Base-by-base conservation (phyloP, 2,329 filamentous ascomycete species). In the Cordyceps javanica region DNA sequence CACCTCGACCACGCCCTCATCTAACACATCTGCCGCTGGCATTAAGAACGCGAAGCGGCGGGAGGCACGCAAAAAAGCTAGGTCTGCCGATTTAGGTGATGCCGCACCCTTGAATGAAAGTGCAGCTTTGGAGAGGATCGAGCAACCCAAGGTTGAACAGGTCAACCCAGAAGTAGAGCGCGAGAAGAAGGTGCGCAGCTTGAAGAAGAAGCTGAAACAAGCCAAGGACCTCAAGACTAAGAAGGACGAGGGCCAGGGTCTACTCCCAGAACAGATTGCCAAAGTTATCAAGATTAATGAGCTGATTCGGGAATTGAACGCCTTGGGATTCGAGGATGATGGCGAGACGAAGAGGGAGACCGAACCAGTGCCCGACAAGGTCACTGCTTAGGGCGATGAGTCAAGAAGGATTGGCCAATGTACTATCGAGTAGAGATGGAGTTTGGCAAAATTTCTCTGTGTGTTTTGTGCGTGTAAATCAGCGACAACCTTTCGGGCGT, bases 201-300 rank as follows among this genome's bases (percentile, higher is more conserved):
- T 97, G 45, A 89, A 88, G 70, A 99, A 99, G 80, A 99, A 97
- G 74, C 77, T 99, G 60, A 89, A 93, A 67, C 94, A 99, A 71
- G 93, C 94, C 4, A 88, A 86, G 64, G 94, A 97, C 2, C 79
- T 99, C 55, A 88, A 91, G 69, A 87, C 86, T 66, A 97, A 96
- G 80, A 96, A 96, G 72, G 90, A 96, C 25, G 86, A 85, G 57
- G 94, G 94, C 21, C 88, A 90, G 69, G 80, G 83, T 5, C 75
- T 99, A 60, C 78, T 97, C 26, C 93, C 92, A 0, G 94, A 99
- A 75, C 94, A 99, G 75, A 88, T 97, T 62, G 91, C 93, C 65
- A 99, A 99, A 76, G 90, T 99, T 57, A 95, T 96, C 71, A 96
- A 94, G 73, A 96, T 99, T 70, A 91, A 90, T 62, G 94, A 99